Evolutionary conservation across 2,329 filamentous ascomycete genomes (phyloP).

Genomic region (Microcera coccophila): DNA sequence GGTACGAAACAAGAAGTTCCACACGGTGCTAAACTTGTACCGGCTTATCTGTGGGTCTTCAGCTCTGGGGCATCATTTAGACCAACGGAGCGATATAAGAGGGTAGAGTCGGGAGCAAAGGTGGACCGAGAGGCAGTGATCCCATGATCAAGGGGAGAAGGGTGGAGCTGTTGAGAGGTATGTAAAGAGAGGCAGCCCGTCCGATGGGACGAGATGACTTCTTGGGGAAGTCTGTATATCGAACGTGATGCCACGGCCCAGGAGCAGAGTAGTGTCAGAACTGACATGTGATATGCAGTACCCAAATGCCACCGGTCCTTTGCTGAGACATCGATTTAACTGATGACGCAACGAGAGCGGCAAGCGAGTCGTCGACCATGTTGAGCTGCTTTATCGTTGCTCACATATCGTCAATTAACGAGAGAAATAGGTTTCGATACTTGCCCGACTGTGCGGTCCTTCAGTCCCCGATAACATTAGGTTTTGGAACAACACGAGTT

Average conservation of each 20-base stretch:
- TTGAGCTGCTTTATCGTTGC: too few relatives aligned
- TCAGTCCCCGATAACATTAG: too few relatives aligned
- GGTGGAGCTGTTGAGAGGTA: constrained; percentile 27
- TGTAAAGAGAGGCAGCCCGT: constrained; percentile 27
- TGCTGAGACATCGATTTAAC: too few relatives aligned
- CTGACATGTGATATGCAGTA: too few relatives aligned
- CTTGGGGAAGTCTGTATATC: constrained; percentile 13
- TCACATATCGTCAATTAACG: too few relatives aligned
- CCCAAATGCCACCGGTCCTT: too few relatives aligned
- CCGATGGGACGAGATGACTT: constrained; percentile 8
- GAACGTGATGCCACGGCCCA: constrained; percentile 13
- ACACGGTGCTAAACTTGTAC: constrained; percentile 33
- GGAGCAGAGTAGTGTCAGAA: too few relatives aligned
- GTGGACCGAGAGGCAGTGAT: constrained; percentile 19
- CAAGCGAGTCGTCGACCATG: too few relatives aligned
- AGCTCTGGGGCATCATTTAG: constrained; percentile 14
- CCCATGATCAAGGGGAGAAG: constrained; percentile 16
- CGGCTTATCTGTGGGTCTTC: constrained; percentile 20
- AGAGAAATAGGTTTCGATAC: too few relatives aligned
- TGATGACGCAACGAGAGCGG: too few relatives aligned
- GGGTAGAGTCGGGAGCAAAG: constrained; percentile 9
- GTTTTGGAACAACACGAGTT: too few relatives aligned
- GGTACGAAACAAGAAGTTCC: constrained; percentile 13
- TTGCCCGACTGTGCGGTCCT: too few relatives aligned
- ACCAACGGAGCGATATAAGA: constrained; percentile 18